Evolutionary conservation across 805 yeast species (phyloP), one percentile per base, ranked within the genome.

Genomic region (Crinitomyces ghanaensis): DNA sequence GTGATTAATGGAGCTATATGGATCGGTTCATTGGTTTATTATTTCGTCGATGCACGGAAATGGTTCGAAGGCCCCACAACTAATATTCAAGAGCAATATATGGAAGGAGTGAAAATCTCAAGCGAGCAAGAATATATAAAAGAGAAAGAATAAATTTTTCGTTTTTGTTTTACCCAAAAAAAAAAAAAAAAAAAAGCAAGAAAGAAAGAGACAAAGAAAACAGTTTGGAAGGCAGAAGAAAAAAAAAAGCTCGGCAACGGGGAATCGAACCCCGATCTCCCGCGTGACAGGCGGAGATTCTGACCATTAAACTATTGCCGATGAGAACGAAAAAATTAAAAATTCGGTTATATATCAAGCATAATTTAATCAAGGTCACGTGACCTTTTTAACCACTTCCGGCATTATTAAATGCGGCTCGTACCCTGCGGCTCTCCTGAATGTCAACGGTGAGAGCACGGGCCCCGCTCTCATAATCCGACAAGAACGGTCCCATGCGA

Each of bases 1-100:
- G 81, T 72, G 2, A 72, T 77, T 36, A 74, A 72, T 16, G 67
- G 70, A 19, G 76, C 76, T 6, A 65, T 70, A n/a, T 72, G 78
- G 77, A 38, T 70, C 5, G 53, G 72, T 14, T 62, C 78, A 1
- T 45, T 64, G 36, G 32, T 64, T 1, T 75, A 74, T 51, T 76
- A 70, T 54, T 61, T 51, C 35, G 49, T 60, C 3, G 66, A 66
- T 48, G 78, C 74, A 3, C 62, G 67, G 40, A 70, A 65, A 45
- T 56, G 61, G 47, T 76, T 69, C 59, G 48, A 62, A 19, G 84
- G 84, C 6, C 82, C 82, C n/a, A 11, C 28, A 25, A 7, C 28
- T n/a, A n/a, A n/a, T n/a, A 17, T 34, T 13, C 21, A 30, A 5
- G 12, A 18, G 5, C 33, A 34, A 18, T 28, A 28, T 24, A 11